Base-by-base conservation (phyloP, 2,329 filamentous ascomycete species). In the Fusarium torreyae region DNA sequence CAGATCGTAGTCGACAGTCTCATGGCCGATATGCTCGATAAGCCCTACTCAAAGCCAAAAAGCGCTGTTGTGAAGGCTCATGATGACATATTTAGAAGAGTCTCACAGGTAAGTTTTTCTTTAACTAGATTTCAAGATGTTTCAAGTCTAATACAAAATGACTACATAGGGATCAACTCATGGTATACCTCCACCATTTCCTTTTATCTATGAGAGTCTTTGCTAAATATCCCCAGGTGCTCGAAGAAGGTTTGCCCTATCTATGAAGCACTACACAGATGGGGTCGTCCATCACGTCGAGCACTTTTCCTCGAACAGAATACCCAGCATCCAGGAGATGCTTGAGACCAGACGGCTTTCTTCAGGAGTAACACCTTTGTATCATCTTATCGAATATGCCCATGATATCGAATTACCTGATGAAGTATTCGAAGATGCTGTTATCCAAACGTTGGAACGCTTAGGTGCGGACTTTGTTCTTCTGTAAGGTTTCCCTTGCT, bases 251-350 rank as follows among this genome's bases (percentile, higher is more conserved):
- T 64, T 64, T 10, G 59, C 61, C 22, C 34, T 58, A 0, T 14
- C 61, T 3, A 64, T 64, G 61, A 50, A 45, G 20, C 43, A 64
- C 6, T 64, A 64, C 22, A 58, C 61, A 10, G 61, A 64, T 3
- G 61, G 61, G 1, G 61, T 64, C 2, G 62, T 64, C 3, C 59
- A 64, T 24, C 61, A 64, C 7, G 61, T 64, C 1, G 58, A 64
- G 5, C 34, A 64, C 3, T 64, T 64, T 1, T 63, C 61, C 15
- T 33, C 44, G 1, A 64, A 45, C 1, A 64, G 39, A 0, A 33
- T 64, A 7, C 61, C 61, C 0, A 58, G 61, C 15, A 28, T 64
- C 1, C 22, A 64, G 4, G 61, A 64, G 2, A 64, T 64, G 61
- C 51, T 64, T 1, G 24, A 33, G 1, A 64, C 39, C 0, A 45